Base-by-base conservation (phyloP, 225 moss, liverwort and hornwort species). In the Straminergon stramineum region DNA sequence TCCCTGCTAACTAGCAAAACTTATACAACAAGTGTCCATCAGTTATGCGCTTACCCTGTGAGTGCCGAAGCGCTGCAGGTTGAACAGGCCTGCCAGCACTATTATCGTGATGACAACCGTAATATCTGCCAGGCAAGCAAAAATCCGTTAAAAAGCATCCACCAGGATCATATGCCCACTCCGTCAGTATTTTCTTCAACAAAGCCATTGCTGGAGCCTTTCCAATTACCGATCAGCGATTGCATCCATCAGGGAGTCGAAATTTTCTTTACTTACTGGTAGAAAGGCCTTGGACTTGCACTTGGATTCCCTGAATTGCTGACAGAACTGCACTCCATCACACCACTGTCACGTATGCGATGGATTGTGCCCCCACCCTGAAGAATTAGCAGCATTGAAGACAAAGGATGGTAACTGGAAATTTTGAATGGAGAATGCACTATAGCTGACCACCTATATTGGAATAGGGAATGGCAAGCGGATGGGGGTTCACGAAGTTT, bases 11-110 rank as follows among this genome's bases (percentile, higher is more conserved):
- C 32, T 32, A 75, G 75, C 19, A 75, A 13, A 75, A 51, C 51
- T 19, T 51, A 51, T 12, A 51, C 51, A 73, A 75, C 75, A 75
- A 75, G 37, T 56, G 23, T 17, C 30, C 17, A 24, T 48, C 31
- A 31, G 48, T 35, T 27, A 32, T 17, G 87, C 41, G 56, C 24
- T 83, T 84, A 94, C 91, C 90, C 48, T 96, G 84, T 91, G 91
- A 60, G 96, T 95, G 62, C 96, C 95, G 37, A 94, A 96, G 19
- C 92, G 92, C 89, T 96, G 96, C 75, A 94, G 61, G 70, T 79
- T 93, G 92, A 96, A 95, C 57, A 96, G 90, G 75, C 75, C 13
- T 41, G 92, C 68, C 91, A 96, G 71, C 43, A 96, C 91, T 68
- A 92, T 13, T 45, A 92, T 93, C 28, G 94, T 93, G 55, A 95